Evolutionary conservation across 2,329 filamentous ascomycete genomes (phyloP), one percentile per base, ranked within the genome.

Genomic region (Teratosphaeria zuluensis): DNA sequence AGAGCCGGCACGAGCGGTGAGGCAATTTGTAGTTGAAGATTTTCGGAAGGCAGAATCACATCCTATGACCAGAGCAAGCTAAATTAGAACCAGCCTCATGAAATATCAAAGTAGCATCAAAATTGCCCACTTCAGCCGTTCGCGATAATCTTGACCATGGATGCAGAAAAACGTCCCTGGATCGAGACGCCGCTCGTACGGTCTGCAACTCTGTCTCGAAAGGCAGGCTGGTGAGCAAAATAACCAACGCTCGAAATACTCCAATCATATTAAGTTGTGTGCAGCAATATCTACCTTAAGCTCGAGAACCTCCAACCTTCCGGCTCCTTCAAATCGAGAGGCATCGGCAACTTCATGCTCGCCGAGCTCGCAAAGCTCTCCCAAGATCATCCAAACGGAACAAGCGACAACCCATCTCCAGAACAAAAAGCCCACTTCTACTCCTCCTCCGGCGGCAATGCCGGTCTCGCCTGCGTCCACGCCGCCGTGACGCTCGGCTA

Each of bases 271-370:
- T 38, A 38, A 38, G 4, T 5, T 5, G 5, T 16, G 4, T 75
- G 70, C 72, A 80, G 88, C 77, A 86, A 88, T 76, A 84, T 95
- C 72, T 89, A 88, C 73, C 84, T 95, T 68, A 95, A 95, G 73
- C 83, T 94, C 62, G 90, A 95, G 67, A 89, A 88, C 70, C 82
- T 91, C 57, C 90, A 95, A 69, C 90, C 90, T 3, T 88, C 87
- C 21, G 88, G 88, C 63, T 92, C 88, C 42, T 95, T 95, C 83
- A 94, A 95, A 73, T 92, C 88, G 60, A 70, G 76, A 64, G 89
- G 87, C 32, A 83, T 92, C 61, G 88, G 89, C 55, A 83, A 88
- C 72, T 81, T 88, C 70, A 85, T 90, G 70, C 78, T 85, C 56
- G 76, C 78, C 63, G 68, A 71, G 54, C 74, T 77, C 52, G 9